Percentiles rank a stretch among this genome's conserved stretches.
These are phyloP conservation scores for Monilinia fructicola DNA, from an alignment of 2,329 filamentous ascomycete genomes.

Conservation along the genomic window DNA sequence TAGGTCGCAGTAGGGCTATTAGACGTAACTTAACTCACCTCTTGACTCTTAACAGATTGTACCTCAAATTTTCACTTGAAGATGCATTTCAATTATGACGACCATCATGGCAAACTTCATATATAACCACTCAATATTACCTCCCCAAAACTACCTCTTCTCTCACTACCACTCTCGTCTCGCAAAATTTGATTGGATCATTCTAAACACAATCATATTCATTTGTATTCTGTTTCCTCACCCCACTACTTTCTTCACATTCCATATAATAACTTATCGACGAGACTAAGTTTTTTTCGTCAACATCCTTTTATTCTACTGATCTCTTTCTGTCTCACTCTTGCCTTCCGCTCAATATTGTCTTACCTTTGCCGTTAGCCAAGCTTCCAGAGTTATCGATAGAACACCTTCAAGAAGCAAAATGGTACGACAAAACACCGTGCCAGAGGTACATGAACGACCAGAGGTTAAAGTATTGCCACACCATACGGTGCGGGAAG, in stretches of 20 bases:
- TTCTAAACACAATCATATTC: neutral
- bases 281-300: neutral
- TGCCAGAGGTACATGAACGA: conserved; percentile 22
- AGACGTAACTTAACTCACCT: too few relatives aligned
- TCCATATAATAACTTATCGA: too few relatives aligned
- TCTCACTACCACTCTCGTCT: too few relatives aligned
- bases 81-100: too few relatives aligned
- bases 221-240: neutral
- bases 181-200: too few relatives aligned
- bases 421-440: conserved; percentile 18
- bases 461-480: neutral
- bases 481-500: conserved; percentile 19
- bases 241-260: neutral
- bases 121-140: too few relatives aligned
- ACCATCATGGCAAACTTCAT: too few relatives aligned
- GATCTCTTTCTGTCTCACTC: conserved; percentile 16
- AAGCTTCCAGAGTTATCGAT: conserved; percentile 19
- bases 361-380: conserved; percentile 19
- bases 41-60: too few relatives aligned
- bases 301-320: neutral
- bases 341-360: conserved; percentile 8
- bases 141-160: too few relatives aligned
- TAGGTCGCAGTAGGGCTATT: too few relatives aligned
- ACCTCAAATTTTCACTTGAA: too few relatives aligned
- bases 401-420: neutral